These are phyloP conservation scores for Kodamaea sp. DNA, from an alignment of 1,139 yeast species.

Conservation along the genomic window DNA sequence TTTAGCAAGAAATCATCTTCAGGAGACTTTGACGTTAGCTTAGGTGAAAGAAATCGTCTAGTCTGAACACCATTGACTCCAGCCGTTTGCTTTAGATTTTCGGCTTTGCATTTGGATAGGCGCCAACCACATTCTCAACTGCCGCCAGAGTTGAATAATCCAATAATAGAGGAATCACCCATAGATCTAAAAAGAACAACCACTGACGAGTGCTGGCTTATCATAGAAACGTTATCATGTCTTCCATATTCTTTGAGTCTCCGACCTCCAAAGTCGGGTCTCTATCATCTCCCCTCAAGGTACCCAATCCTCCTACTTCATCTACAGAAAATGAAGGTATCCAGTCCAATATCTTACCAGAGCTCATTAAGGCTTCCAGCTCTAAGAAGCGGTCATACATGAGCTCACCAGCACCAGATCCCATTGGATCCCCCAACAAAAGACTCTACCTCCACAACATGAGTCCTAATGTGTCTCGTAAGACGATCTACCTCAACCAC, in stretches of 20 bases:
- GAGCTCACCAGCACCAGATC: constrained; percentile 13
- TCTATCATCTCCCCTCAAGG: constrained; percentile 1
- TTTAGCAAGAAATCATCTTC: no score
- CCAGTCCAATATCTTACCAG: constrained; percentile 7
- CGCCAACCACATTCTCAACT: no score
- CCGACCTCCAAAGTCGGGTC: constrained; percentile 6
- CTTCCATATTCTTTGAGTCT: constrained; percentile 11
- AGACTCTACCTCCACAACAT: constrained; percentile 37
- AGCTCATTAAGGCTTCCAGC: constrained; percentile 8
- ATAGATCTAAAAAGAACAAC: no score
- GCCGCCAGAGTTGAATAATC: no score
- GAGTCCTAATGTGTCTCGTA: constrained; percentile 45
- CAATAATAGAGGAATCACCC: neutral
- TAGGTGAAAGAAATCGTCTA: no score
- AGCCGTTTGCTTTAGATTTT: no score
- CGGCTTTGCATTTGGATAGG: no score
- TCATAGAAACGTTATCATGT: no score
- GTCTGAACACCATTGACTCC: no score
- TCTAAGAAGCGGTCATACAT: constrained; percentile 10
- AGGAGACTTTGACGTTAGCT: no score
- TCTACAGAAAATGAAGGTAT: constrained; percentile 9
- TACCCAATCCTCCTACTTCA: neutral
- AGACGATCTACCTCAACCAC: constrained; percentile 25
- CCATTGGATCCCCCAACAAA: constrained; percentile 28
- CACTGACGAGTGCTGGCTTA: no score